Evolutionary conservation across 306 rosid species (phyloP).

Genomic region (Alnus rubra): DNA sequence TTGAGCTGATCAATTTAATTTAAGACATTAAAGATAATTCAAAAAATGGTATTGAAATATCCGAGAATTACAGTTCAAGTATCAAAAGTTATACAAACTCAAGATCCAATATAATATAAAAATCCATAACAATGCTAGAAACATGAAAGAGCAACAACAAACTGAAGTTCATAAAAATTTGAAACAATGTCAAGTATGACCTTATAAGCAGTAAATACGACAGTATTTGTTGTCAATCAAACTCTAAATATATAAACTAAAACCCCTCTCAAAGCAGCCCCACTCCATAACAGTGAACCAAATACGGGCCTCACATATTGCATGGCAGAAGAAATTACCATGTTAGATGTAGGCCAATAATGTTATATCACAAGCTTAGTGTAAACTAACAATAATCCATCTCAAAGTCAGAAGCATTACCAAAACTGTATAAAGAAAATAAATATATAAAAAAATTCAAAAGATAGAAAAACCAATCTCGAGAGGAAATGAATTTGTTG

Average conservation of each 20-base stretch:
- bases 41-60: not conserved
- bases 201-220: not conserved
- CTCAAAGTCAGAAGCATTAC: not conserved
- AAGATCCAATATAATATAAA: not conserved
- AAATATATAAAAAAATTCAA: not conserved
- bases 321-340: conserved; percentile 4
- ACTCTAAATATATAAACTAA: not conserved
- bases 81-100: not conserved
- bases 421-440: not conserved
- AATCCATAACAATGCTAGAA: not conserved
- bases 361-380: not conserved
- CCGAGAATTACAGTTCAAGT: not conserved
- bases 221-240: not conserved
- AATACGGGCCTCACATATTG: not conserved
- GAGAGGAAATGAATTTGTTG: not conserved
- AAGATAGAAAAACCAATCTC: not conserved
- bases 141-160: not conserved
- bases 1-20: not conserved
- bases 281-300: not conserved
- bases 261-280: not conserved
- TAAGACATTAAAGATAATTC: not conserved
- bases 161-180: not conserved
- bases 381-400: not conserved
- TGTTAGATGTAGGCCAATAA: not conserved
- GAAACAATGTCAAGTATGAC: not conserved